phyloP scores from a whole-genome alignment of 1,139 yeast genomes.

The Nakaseomyces bracarensis region DNA sequence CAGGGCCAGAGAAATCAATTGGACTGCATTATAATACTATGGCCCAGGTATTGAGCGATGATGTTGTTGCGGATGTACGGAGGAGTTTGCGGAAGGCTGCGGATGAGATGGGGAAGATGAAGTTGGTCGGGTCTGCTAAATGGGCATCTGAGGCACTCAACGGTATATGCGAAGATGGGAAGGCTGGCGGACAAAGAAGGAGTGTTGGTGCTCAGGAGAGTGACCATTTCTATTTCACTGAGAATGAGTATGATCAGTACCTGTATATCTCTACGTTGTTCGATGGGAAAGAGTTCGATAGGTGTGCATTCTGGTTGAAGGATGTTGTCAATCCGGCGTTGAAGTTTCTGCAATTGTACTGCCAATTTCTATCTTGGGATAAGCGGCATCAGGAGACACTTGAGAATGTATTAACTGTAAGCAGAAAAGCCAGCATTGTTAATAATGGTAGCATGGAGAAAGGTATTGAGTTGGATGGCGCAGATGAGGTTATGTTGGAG shows the following conservation, averaged over 20 bases:
- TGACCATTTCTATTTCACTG: conserved; percentile 14
- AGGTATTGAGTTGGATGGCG: conserved; percentile 5
- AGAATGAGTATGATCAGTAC: conserved; percentile 39
- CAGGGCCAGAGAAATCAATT: too few relatives aligned
- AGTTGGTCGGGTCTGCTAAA: conserved; percentile 62
- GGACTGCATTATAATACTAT: too few relatives aligned
- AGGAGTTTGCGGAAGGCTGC: conserved; percentile 36
- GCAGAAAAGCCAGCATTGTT: conserved; percentile 9
- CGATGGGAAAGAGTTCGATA: conserved; percentile 75
- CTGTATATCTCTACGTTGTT: conserved; percentile 67
- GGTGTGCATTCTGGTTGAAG: conserved; percentile 57
- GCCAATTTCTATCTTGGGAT: conserved; percentile 66
- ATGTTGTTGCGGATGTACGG: conserved; percentile 24
- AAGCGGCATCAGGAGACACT: conserved; percentile 63
- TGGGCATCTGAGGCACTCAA: conserved; percentile 78
- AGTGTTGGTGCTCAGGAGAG: conserved; percentile 7
- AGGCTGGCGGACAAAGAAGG: conserved; percentile 10
- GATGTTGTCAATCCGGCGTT: conserved; percentile 49
- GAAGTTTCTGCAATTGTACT: conserved; percentile 57
- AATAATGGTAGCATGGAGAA: conserved; percentile 6
- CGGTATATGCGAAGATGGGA: conserved; percentile 33
- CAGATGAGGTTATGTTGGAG: conserved; percentile 7
- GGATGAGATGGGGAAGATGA: conserved; percentile 29
- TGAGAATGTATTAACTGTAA: conserved; percentile 47
- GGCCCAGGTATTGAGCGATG: conserved; percentile 5